Base-by-base conservation (phyloP, 768 basidiomycete genomes). In the Erythrobasidium yunnanense region DNA sequence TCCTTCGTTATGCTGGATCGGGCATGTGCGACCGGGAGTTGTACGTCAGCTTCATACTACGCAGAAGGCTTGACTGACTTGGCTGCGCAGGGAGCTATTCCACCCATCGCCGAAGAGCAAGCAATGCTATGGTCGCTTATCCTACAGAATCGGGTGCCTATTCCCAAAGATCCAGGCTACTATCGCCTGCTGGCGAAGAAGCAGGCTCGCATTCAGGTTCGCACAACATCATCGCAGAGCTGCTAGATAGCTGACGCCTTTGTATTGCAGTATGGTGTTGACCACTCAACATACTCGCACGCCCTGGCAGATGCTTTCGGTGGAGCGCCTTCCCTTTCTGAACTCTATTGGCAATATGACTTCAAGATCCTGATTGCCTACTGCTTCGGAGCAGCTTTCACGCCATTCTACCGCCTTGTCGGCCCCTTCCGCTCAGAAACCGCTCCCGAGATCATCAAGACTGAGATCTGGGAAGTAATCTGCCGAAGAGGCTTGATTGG, bases 391-490 rank as follows among this genome's bases (percentile, higher is more conserved):
- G 22, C 29, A 0, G 81, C 82, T 13, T 84, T 83, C 73, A 81
- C 80, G 2, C 74, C 81, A 3, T 83, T 83, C 71, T 84, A 84
- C 69, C 80, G 83, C 25, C 77, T 84, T 7, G 71, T 79, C 38
- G 83, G 83, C 0, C 83, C 83, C 0, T 84, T 77, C 74, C 75
- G 72, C 33, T 79, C 80, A 7, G 33, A 72, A 1, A 62, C 49
- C 15, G 82, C 81, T 8, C 77, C 80, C 1, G 65, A 74, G 6
- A 77, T 82, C 25, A 78, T 82, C 66, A 79, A 78, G 71, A 81
- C 79, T 1, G 83, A 84, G 73, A 73, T 84, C 5, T 83, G 81
- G 81, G 83, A 84, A 25, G 83, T 82, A 1, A 81, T 84, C 55
- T 78, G 76, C 2, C 78, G 83, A 0, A 74, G 83, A 55, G 83